Evolutionary conservation across 2,329 filamentous ascomycete genomes (phyloP).

Genomic region (Capronia epimyces): DNA sequence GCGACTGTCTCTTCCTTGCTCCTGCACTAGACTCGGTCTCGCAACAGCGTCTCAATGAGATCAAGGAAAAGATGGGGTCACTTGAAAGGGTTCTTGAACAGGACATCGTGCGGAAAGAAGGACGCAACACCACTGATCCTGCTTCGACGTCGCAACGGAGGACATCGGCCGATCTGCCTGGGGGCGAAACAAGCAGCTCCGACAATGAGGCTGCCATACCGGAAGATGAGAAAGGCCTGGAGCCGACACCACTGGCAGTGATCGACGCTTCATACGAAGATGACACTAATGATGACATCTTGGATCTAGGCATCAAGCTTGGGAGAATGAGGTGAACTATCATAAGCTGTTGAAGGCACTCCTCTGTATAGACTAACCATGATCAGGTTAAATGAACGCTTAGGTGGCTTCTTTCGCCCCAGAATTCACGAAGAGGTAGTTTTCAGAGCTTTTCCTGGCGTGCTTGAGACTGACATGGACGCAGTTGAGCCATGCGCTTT

Average conservation of each 20-base stretch:
- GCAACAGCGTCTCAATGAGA: constrained; percentile 65
- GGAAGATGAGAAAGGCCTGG: constrained; percentile 55
- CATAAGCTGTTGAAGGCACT: background rate
- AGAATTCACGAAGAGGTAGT: constrained; percentile 65
- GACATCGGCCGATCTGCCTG: constrained; percentile 30
- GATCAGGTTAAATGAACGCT: constrained; percentile 59
- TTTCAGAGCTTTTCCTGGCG: background rate
- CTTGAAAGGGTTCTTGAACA: constrained; percentile 65
- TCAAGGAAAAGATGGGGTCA: constrained; percentile 72
- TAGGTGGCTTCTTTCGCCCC: constrained; percentile 67
- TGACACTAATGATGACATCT: constrained; percentile 58
- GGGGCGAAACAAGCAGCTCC: constrained; percentile 49
- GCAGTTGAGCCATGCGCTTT: constrained; percentile 18
- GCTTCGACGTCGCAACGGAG: constrained; percentile 42
- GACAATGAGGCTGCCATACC: constrained; percentile 42
- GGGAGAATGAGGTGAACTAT: constrained; percentile 55
- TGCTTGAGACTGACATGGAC: constrained; percentile 14
- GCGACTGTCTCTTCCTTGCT: constrained; percentile 59
- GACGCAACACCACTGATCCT: constrained; percentile 2
- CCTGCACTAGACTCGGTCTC: constrained; percentile 63
- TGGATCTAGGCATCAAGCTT: constrained; percentile 66
- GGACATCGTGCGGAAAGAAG: constrained; percentile 49
- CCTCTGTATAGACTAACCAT: background rate
- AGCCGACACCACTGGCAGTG: constrained; percentile 57
- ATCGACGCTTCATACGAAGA: constrained; percentile 65